These are phyloP conservation scores for Syzygium syzygioides DNA, from an alignment of 441 rosid species.

Conservation along the genomic window DNA sequence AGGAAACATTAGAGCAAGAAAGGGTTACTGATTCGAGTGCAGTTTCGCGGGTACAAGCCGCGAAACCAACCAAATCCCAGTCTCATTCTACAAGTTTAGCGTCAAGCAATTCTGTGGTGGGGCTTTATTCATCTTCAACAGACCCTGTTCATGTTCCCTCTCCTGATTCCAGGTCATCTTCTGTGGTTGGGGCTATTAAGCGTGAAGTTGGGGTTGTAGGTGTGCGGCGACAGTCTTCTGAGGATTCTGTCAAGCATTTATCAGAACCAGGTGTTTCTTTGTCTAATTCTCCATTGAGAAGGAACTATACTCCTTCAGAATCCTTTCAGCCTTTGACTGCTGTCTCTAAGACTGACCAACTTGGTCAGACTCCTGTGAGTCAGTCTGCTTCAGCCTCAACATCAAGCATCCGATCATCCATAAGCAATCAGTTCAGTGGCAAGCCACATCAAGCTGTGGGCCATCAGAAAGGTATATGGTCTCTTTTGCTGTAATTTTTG, in stretches of 20 bases:
- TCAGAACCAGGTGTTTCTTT: conserved; percentile 33
- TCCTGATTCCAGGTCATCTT: conserved; percentile 73
- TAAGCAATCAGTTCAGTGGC: conserved; percentile 45
- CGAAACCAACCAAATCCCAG: conserved; percentile 31
- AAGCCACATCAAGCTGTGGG: conserved; percentile 55
- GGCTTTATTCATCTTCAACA: conserved; percentile 79
- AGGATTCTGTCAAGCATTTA: conserved; percentile 37
- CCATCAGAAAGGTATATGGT: conserved; percentile 64
- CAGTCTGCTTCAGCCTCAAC: conserved; percentile 39
- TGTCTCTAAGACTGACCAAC: conserved; percentile 50
- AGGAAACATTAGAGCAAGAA: conserved; percentile 36
- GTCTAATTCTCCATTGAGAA: conserved; percentile 43
- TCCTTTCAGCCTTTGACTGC: conserved; percentile 47
- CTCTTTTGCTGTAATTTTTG: background rate
- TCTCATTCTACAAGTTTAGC: conserved; percentile 29
- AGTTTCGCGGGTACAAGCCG: conserved; percentile 30
- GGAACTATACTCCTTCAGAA: conserved; percentile 40
- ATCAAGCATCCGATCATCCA: conserved; percentile 40
- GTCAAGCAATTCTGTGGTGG: conserved; percentile 60
- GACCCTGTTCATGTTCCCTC: conserved; percentile 98
- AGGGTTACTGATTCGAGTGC: conserved; percentile 15
- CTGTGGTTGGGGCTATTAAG: conserved; percentile 80
- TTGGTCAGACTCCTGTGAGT: conserved; percentile 26
- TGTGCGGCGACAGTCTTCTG: conserved; percentile 53
- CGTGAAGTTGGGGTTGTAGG: conserved; percentile 92